Base-by-base conservation (phyloP, 2,329 filamentous ascomycete genomes). In the Sclerotinia trifoliorum region DNA sequence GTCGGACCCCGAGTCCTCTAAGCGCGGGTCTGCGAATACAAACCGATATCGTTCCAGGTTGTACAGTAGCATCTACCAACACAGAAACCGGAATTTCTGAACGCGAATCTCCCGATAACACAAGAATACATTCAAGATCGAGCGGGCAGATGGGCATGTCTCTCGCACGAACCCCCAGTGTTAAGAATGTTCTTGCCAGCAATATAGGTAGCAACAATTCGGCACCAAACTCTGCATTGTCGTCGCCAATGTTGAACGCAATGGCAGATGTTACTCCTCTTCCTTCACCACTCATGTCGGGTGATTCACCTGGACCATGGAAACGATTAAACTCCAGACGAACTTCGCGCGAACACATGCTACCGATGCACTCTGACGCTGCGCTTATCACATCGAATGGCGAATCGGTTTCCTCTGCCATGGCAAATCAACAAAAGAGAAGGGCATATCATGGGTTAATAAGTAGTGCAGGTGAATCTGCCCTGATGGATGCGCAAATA, bases 221-320 rank as follows among this genome's bases (percentile, higher is more conserved):
- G 49, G 82, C 87, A 1, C 84, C 89, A 17, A 90, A 85, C 74
- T 93, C 90, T 4, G 81, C 84, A 42, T 83, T 90, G n/a, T 86
- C 90, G 8, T 93, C 90, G 67, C 91, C 91, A 4, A 85, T 91
- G 71, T 86, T 93, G 66, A 85, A 88, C 69, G 90, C 90, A 57
- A 90, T 93, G 87, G 88, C 88, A 70, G 90, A 93, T 77, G 81
- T 95, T 71, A 94, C 92, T 4, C 91, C 91, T 67, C 80, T 95
- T 46, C 91, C 91, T 3, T 94, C 91, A 29, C 91, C 91, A 5
- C 83, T 94, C 57, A 83, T 90, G 74, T 83, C 83, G 5, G 82
- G 81, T 71, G 87, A 89, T 74, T 90, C 89, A 1, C 86, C 88
- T 17, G 87, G 88, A 35, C 87, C 88, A 29, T 88, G 89, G 89